phyloP scores from a whole-genome alignment of 768 basidiomycete species.

The Neoboletus subvelutipes region DNA sequence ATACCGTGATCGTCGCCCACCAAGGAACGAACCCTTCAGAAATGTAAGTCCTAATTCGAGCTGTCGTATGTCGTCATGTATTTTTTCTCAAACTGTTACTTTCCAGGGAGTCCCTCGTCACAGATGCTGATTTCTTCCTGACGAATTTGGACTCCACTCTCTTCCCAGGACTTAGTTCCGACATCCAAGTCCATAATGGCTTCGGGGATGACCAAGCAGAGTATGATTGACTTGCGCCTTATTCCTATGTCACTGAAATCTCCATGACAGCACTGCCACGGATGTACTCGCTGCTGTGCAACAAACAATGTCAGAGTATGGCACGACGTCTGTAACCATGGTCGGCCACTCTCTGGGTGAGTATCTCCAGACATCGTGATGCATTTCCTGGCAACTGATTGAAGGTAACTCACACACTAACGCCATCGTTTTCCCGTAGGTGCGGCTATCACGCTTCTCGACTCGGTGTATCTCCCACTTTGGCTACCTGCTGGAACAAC shows the following conservation, averaged over 20 bases:
- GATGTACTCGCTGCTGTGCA: conserved; percentile 46
- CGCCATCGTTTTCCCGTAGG: conserved; percentile 16
- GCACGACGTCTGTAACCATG: conserved; percentile 39
- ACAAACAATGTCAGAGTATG: conserved; percentile 36
- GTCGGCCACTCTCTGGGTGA: conserved; percentile 46
- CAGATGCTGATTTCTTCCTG: conserved; percentile 42
- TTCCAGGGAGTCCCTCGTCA: conserved; percentile 37
- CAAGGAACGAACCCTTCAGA: conserved; percentile 35
- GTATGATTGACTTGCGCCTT: conserved; percentile 31
- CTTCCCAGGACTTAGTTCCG: conserved; percentile 49
- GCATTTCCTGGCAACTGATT: background rate
- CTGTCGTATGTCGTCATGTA: background rate
- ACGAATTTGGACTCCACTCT: conserved; percentile 36
- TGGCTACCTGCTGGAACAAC: conserved; percentile 34
- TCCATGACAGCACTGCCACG: conserved; percentile 37
- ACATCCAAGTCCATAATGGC: conserved; percentile 46
- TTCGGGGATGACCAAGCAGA: conserved; percentile 44
- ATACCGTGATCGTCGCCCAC: conserved; percentile 38
- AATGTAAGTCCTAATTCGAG: conserved; percentile 21
- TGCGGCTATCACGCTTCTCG: conserved; percentile 39
- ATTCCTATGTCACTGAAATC: background rate
- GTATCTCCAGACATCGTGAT: background rate
- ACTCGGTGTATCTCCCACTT: conserved; percentile 41
- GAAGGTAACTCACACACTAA: background rate
- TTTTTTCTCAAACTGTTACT: background rate